Evolutionary conservation across 352 stramenopile species (phyloP).

Genomic region (Albugo candida): DNA sequence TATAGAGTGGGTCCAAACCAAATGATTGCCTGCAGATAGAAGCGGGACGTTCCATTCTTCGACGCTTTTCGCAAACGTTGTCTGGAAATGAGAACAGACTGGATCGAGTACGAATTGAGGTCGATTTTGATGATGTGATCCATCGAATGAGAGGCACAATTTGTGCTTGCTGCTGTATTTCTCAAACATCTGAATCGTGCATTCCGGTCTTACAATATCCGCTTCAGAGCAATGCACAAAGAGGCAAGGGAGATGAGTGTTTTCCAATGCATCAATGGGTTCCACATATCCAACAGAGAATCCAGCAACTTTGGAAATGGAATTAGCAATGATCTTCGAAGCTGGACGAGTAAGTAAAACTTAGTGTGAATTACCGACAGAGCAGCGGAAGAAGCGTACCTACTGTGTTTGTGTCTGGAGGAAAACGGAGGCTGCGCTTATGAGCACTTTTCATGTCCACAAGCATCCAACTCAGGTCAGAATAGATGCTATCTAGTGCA

Average conservation of each 20-base stretch:
- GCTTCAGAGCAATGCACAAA: constrained; percentile 52
- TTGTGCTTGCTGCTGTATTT: constrained; percentile 20
- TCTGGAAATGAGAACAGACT: too few relatives aligned
- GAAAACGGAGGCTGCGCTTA: constrained; percentile 43
- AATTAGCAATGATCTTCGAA: constrained; percentile 44
- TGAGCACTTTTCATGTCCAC: constrained; percentile 54
- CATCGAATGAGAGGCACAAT: too few relatives aligned
- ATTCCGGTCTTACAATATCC: constrained; percentile 46
- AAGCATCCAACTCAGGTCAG: constrained; percentile 58
- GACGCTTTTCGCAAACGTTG: too few relatives aligned
- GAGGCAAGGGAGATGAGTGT: constrained; percentile 27
- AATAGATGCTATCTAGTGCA: constrained; percentile 38
- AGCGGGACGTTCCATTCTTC: too few relatives aligned
- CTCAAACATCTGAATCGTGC: constrained; percentile 28
- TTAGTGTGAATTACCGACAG: background rate
- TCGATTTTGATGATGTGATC: too few relatives aligned
- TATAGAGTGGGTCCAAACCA: too few relatives aligned
- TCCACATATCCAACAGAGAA: constrained; percentile 32
- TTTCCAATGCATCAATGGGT: constrained; percentile 20
- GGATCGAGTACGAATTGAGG: too few relatives aligned
- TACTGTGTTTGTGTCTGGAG: constrained; percentile 33
- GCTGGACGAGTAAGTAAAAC: constrained; percentile 7
- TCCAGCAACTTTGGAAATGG: constrained; percentile 35
- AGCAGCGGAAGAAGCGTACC: background rate
- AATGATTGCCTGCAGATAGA: too few relatives aligned